These are phyloP conservation scores for Avena eriantha DNA, from an alignment of 176 grass and related monocot genomes.

Conservation along the genomic window DNA sequence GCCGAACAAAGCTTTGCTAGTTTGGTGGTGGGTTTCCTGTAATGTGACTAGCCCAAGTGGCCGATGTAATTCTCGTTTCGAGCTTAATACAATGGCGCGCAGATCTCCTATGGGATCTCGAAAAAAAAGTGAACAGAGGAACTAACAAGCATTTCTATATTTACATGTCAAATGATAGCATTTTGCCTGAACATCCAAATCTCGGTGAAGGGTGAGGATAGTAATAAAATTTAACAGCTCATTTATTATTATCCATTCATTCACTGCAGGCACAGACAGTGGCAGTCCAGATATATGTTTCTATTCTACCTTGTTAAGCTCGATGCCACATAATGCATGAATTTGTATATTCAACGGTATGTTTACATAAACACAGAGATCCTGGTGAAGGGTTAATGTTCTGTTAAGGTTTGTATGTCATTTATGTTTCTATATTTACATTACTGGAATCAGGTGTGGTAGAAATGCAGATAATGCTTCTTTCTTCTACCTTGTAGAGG, in stretches of 20 bases:
- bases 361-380: not conserved
- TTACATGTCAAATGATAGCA: not conserved
- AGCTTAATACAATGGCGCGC: no score
- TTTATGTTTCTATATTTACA: not conserved
- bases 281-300: not conserved
- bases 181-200: not conserved
- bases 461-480: not conserved
- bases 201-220: not conserved
- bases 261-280: not conserved
- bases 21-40: no score
- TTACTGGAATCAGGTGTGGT: not conserved
- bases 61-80: no score
- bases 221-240: not conserved
- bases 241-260: not conserved
- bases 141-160: not conserved
- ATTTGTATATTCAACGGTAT: not conserved
- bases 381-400: not conserved
- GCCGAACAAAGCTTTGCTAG: no score
- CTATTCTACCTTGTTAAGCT: slow-evolving; percentile 10
- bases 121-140: no score
- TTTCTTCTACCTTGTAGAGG: not conserved
- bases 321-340: not conserved
- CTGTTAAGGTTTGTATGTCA: not conserved
- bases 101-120: no score
- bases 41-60: no score